phyloP scores from a whole-genome alignment of 768 basidiomycete genomes.

The Suillus sp. region DNA sequence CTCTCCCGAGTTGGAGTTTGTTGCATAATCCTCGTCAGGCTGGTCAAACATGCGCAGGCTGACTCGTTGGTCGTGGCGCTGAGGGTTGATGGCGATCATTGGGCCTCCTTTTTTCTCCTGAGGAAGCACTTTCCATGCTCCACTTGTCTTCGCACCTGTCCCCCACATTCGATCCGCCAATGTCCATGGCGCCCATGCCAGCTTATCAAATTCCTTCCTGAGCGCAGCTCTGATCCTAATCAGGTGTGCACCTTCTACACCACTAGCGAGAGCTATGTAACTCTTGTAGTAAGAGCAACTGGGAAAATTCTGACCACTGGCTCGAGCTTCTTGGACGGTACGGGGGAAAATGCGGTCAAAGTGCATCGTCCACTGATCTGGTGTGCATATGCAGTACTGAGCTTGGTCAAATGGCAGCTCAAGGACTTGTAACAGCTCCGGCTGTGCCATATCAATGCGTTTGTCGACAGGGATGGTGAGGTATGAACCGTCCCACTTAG shows the following conservation, averaged over 20 bases:
- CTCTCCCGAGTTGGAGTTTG: too few species aligned
- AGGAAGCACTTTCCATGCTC: too few species aligned
- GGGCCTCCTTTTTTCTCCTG: too few species aligned
- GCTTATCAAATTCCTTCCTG: not conserved
- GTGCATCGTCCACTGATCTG: not conserved
- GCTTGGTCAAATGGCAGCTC: not conserved
- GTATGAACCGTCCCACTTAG: not conserved
- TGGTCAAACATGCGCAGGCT: too few species aligned
- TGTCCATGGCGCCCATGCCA: not conserved
- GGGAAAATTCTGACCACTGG: not conserved
- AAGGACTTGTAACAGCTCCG: not conserved
- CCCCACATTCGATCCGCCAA: too few species aligned
- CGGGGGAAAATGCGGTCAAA: not conserved
- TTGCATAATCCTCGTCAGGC: too few species aligned
- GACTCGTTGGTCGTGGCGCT: too few species aligned
- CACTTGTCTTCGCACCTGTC: too few species aligned
- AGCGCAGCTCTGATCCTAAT: not conserved
- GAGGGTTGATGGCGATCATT: too few species aligned
- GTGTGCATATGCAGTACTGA: not conserved
- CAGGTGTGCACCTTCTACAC: not conserved
- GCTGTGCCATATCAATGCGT: not conserved
- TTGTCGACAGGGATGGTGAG: not conserved
- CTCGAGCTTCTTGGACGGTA: not conserved
- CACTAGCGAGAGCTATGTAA: not conserved
- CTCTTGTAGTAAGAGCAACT: not conserved